Evolutionary conservation across 495 filamentous ascomycete genomes (phyloP).

Genomic region (Thozetella sp.): DNA sequence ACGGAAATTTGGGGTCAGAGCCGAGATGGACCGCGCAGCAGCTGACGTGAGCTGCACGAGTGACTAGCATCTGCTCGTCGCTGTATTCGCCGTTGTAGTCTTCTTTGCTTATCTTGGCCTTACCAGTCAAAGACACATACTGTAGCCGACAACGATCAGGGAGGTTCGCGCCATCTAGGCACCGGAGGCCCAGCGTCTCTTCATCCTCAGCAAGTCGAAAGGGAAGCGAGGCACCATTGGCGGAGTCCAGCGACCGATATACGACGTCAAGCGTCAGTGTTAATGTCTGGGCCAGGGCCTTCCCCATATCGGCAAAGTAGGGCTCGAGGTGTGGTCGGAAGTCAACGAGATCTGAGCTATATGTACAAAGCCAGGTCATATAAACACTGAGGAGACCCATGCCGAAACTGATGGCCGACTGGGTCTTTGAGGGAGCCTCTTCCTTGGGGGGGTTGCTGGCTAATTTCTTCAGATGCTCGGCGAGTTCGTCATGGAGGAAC

Average conservation of each 20-base stretch:
- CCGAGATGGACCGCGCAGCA: conserved; percentile 23
- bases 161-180: conserved; percentile 33
- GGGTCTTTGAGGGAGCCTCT: conserved; percentile 16
- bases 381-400: conserved; percentile 43
- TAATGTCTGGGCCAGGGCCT: conserved; percentile 30
- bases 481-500: conserved; percentile 48
- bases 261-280: conserved; percentile 32
- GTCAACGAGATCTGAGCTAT: conserved; percentile 30
- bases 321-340: conserved; percentile 42
- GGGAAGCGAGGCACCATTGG: conserved; percentile 21
- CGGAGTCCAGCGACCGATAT: conserved; percentile 16
- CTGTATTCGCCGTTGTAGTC: conserved; percentile 6
- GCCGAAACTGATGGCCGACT: conserved; percentile 16
- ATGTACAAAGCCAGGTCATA: conserved; percentile 43
- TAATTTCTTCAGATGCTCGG: conserved; percentile 16
- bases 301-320: conserved; percentile 37
- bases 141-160: conserved; percentile 26
- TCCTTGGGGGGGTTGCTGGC: conserved; percentile 1
- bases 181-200: conserved; percentile 39
- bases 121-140: conserved; percentile 17
- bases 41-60: conserved; percentile 18
- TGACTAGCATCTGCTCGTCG: conserved; percentile 18
- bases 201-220: conserved; percentile 39
- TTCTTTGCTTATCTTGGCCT: conserved; percentile 27
- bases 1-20: conserved; percentile 17